These are phyloP conservation scores for Suillus spraguei DNA, from an alignment of 768 basidiomycete species.

Conservation along the genomic window DNA sequence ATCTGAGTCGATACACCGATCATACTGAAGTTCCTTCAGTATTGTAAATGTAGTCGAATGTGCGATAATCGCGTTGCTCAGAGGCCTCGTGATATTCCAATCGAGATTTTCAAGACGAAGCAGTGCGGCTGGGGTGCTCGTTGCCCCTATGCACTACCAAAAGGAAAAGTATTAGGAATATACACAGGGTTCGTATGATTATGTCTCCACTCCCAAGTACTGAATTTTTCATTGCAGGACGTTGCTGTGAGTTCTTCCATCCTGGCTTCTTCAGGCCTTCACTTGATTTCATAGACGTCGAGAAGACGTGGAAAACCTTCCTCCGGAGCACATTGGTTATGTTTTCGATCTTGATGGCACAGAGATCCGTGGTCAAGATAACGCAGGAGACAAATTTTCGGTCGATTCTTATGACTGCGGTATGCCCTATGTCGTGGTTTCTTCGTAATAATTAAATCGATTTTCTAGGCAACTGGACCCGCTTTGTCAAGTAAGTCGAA, in stretches of 20 bases:
- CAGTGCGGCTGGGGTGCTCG: slow-evolving; percentile 69
- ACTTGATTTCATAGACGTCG: slow-evolving; percentile 38
- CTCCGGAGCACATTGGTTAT: slow-evolving; percentile 44
- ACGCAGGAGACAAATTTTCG: slow-evolving; percentile 42
- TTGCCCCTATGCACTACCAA: slow-evolving; percentile 40
- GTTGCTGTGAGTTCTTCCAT: slow-evolving; percentile 42
- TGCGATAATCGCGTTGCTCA: slow-evolving; percentile 70
- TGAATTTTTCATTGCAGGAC: slow-evolving; percentile 34
- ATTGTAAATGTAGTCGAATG: slow-evolving; percentile 43
- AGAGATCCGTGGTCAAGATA: slow-evolving; percentile 41
- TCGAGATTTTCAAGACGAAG: slow-evolving; percentile 69
- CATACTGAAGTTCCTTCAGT: slow-evolving; percentile 28
- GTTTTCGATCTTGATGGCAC: slow-evolving; percentile 68
- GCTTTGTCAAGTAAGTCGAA: slow-evolving; percentile 65
- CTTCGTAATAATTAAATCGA: slow-evolving; percentile 10
- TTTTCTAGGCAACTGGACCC: slow-evolving; percentile 69
- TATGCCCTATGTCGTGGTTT: slow-evolving; percentile 28
- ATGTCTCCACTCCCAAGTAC: background rate
- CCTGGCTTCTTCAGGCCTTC: slow-evolving; percentile 1
- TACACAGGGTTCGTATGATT: slow-evolving; percentile 60
- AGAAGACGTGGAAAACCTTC: slow-evolving; percentile 40
- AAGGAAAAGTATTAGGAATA: slow-evolving; percentile 65
- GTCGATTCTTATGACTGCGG: slow-evolving; percentile 59
- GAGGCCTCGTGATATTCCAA: slow-evolving; percentile 51
- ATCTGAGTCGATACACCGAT: background rate